These are phyloP conservation scores for Yamadazyma sp. DNA, from an alignment of 1,139 yeast species.

Conservation along the genomic window DNA sequence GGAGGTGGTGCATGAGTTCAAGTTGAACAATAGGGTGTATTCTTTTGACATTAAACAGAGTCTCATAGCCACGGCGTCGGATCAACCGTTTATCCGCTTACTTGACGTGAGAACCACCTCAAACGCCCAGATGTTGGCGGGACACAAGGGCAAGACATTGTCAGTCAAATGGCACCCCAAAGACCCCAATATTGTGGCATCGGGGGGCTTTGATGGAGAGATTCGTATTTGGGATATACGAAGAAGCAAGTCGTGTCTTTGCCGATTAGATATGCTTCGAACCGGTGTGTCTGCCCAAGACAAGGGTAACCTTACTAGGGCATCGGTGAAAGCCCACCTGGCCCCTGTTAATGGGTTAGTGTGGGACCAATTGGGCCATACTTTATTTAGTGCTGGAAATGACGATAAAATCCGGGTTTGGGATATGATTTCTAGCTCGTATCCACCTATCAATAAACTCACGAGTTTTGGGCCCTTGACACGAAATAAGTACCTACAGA, in stretches of 20 bases:
- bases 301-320: constrained; percentile 27
- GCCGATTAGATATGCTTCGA: constrained; percentile 53
- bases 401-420: constrained; percentile 78
- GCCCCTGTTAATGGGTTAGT: constrained; percentile 72
- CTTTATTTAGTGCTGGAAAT: constrained; percentile 63
- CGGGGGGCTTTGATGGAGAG: constrained; percentile 78
- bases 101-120: constrained; percentile 73
- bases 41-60: constrained; percentile 55
- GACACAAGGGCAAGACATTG: constrained; percentile 64
- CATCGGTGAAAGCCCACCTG: constrained; percentile 63
- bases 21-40: constrained; percentile 51
- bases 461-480: constrained; percentile 79
- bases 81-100: constrained; percentile 67
- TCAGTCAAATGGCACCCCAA: constrained; percentile 77
- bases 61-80: constrained; percentile 68
- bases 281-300: constrained; percentile 25
- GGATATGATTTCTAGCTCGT: constrained; percentile 53
- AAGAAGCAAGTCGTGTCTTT: constrained; percentile 62
- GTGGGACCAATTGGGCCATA: constrained; percentile 67
- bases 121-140: constrained; percentile 66
- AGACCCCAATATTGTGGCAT: constrained; percentile 58
- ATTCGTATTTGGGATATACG: constrained; percentile 75
- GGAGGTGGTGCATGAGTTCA: constrained; percentile 64
- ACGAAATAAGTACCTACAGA: constrained; percentile 59
- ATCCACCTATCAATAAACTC: constrained; percentile 57